phyloP scores from a whole-genome alignment of 192 early-diverging fungal species.

The Entomortierella chlamydospora region DNA sequence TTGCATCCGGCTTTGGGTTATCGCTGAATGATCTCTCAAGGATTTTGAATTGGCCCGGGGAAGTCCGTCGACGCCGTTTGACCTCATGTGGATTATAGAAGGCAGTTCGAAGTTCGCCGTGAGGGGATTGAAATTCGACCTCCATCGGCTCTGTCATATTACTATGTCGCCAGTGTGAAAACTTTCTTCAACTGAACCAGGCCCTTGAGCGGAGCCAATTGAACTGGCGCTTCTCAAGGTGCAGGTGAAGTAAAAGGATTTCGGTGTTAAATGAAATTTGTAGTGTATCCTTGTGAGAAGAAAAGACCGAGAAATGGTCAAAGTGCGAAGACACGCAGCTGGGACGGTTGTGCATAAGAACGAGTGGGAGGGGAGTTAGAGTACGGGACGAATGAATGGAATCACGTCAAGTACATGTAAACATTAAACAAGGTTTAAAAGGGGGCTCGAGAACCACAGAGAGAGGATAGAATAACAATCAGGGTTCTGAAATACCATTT shows the following conservation, averaged over 20 bases:
- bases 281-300: background rate
- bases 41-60: constrained; percentile 75
- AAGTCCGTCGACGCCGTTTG: constrained; percentile 79
- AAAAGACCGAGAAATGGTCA: background rate
- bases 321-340: background rate
- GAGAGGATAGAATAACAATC: background rate
- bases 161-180: background rate
- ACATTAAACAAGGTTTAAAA: constrained; percentile 23
- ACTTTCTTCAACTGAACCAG: background rate
- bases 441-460: constrained; percentile 10
- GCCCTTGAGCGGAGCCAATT: background rate
- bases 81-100: constrained; percentile 86
- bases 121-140: constrained; percentile 27
- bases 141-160: constrained; percentile 10
- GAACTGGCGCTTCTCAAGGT: background rate
- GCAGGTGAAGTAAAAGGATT: too few species aligned
- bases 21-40: constrained; percentile 75
- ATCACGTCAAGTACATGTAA: background rate
- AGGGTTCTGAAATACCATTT: background rate
- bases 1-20: constrained; percentile 79
- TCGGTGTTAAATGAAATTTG: too few species aligned
- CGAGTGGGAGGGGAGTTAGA: background rate
- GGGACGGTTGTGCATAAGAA: constrained; percentile 11
- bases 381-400: background rate
- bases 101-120: constrained; percentile 71